These are phyloP conservation scores for Penicillium manginii DNA, from an alignment of 495 filamentous ascomycete species.

Conservation along the genomic window DNA sequence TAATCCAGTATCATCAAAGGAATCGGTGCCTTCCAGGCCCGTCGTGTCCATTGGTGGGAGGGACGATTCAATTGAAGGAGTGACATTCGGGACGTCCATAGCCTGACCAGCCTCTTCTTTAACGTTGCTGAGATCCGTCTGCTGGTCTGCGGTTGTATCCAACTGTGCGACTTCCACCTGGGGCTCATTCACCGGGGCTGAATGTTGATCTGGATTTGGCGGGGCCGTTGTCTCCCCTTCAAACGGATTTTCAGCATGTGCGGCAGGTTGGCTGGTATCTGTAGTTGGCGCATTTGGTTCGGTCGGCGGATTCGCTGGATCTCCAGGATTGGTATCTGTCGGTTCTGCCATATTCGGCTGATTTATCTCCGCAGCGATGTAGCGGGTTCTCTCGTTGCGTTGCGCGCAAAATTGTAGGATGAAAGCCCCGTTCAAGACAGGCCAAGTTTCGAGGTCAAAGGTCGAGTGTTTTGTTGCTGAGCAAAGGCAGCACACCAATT, in stretches of 20 bases:
- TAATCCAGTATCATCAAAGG: constrained; percentile 31
- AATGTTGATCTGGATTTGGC: neutral
- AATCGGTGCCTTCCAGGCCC: constrained; percentile 21
- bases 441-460: constrained; percentile 30
- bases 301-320: constrained; percentile 28
- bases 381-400: neutral
- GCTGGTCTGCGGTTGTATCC: constrained; percentile 11
- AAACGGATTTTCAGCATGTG: constrained; percentile 8
- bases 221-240: constrained; percentile 14
- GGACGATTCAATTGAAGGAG: constrained; percentile 21
- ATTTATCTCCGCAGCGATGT: neutral
- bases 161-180: constrained; percentile 2
- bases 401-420: neutral
- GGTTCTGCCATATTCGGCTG: constrained; percentile 39
- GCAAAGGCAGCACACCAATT: constrained; percentile 33
- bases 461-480: constrained; percentile 26
- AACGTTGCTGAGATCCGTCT: neutral
- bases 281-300: constrained; percentile 28
- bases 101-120: constrained; percentile 11
- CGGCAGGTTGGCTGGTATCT: constrained; percentile 17
- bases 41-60: constrained; percentile 29
- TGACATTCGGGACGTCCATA: constrained; percentile 9
- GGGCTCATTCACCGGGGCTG: constrained; percentile 5
- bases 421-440: constrained; percentile 7
- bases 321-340: constrained; percentile 36